Evolutionary conservation across 805 yeast genomes (phyloP).

Genomic region (Teunomyces kruisii): DNA sequence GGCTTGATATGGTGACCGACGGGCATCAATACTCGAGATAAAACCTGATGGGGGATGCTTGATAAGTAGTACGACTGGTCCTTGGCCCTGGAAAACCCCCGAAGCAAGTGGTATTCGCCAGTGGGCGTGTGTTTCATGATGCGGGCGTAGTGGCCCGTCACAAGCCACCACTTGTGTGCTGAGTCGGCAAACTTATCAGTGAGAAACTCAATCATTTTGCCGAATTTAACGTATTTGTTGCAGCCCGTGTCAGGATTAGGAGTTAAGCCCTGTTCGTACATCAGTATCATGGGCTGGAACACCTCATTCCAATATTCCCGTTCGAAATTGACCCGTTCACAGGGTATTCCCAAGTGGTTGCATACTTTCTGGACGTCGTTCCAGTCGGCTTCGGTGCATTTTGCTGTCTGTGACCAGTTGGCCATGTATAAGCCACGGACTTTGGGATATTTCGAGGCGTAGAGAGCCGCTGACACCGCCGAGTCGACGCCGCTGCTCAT

Average conservation of each 20-base stretch:
- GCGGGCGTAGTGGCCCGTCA: slow-evolving; percentile 82
- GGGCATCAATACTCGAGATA: slow-evolving; percentile 66
- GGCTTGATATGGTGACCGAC: slow-evolving; percentile 78
- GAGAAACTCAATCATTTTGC: slow-evolving; percentile 63
- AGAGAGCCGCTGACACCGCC: slow-evolving; percentile 77
- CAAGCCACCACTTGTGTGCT: slow-evolving; percentile 69
- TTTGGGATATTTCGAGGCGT: slow-evolving; percentile 51
- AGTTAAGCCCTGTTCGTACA: slow-evolving; percentile 70
- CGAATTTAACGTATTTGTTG: slow-evolving; percentile 84
- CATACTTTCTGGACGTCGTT: slow-evolving; percentile 72
- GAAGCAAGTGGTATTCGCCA: slow-evolving; percentile 46
- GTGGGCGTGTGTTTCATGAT: slow-evolving; percentile 36
- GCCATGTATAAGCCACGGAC: slow-evolving; percentile 90
- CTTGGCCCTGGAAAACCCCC: slow-evolving; percentile 60
- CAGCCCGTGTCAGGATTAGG: slow-evolving; percentile 96
- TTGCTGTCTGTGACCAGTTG: slow-evolving; percentile 73
- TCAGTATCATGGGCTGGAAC: slow-evolving; percentile 85
- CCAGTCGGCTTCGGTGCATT: slow-evolving; percentile 89
- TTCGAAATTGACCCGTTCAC: slow-evolving; percentile 80
- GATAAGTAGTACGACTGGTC: slow-evolving; percentile 93
- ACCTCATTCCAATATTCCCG: slow-evolving; percentile 91
- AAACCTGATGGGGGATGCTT: slow-evolving; percentile 48
- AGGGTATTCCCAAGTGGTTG: slow-evolving; percentile 57
- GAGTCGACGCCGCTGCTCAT: slow-evolving; percentile 98
- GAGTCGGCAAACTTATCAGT: slow-evolving; percentile 25